Percentiles rank a stretch among this genome's conserved stretches.
Evolutionary conservation across 2,329 filamentous ascomycete species (phyloP).

Genomic region (Pseudocercospora fijiensis): DNA sequence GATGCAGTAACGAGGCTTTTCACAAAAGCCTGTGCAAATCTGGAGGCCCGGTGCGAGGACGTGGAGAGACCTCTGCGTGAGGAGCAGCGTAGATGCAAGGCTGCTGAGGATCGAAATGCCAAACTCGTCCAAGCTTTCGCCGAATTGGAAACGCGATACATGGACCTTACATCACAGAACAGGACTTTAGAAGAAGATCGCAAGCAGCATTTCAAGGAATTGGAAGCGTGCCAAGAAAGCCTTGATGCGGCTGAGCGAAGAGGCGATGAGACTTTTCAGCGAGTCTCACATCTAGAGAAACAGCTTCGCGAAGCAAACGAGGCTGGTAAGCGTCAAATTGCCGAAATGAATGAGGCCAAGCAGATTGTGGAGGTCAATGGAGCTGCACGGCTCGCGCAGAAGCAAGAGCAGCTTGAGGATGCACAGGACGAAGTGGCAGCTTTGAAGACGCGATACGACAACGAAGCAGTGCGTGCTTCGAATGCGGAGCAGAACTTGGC

Average conservation of each 20-base stretch:
- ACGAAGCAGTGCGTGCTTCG: slow-evolving; percentile 13
- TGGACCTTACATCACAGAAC: slow-evolving; percentile 40
- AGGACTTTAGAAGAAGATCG: slow-evolving; percentile 45
- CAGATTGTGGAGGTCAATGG: slow-evolving; percentile 49
- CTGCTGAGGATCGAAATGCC: slow-evolving; percentile 40
- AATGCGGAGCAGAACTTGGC: slow-evolving; percentile 15
- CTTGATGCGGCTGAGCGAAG: slow-evolving; percentile 42
- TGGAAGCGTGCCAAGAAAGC: slow-evolving; percentile 43
- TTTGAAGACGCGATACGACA: slow-evolving; percentile 18
- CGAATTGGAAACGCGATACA: slow-evolving; percentile 41
- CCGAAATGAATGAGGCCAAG: slow-evolving; percentile 42
- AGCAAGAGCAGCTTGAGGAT: slow-evolving; percentile 48
- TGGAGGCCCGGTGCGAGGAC: slow-evolving; percentile 57
- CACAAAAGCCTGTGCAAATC: slow-evolving; percentile 54
- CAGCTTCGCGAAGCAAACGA: slow-evolving; percentile 30
- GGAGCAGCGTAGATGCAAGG: slow-evolving; percentile 43
- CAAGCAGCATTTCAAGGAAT: slow-evolving; percentile 39
- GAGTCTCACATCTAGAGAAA: slow-evolving; percentile 41
- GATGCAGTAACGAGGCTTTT: slow-evolving; percentile 52
- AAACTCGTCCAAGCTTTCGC: slow-evolving; percentile 39
- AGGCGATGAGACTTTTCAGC: slow-evolving; percentile 14
- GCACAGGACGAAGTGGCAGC: slow-evolving; percentile 39
- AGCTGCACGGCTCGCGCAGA: slow-evolving; percentile 45
- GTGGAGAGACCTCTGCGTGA: slow-evolving; percentile 55
- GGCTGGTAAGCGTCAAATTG: slow-evolving; percentile 38